Evolutionary conservation across 2,329 filamentous ascomycete genomes (phyloP), one percentile per base, ranked within the genome.

Genomic region (Botrytis tulipae): DNA sequence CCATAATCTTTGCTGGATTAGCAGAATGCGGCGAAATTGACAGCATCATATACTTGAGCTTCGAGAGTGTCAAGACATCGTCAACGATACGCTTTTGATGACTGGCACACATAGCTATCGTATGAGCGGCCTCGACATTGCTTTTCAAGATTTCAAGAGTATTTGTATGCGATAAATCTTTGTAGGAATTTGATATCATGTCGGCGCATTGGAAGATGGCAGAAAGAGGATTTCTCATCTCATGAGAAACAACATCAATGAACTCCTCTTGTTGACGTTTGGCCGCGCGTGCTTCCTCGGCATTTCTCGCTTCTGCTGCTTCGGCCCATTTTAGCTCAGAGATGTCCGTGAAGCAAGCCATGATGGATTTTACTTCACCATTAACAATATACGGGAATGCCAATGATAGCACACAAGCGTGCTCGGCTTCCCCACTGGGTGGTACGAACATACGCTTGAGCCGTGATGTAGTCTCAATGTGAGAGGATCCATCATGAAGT

Each of bases 11-110:
- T 9, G 67, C 70, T 0, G 92, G 91, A 77, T 92, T 88, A 2
- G 90, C 88, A 20, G 90, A 90, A 32, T 91, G 88, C 1, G 92
- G 92, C 0, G 91, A 91, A 10, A 95, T 90, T 4, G 91, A 86
- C 20, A 95, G 83, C 80, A 94, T 87, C 57, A 91, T 90, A 4
- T 91, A 92, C 79, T 95, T 92, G 44, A 95, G 86, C 80, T 95
- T 93, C 5, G 90, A 92, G 78, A 93, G 86, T 16, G 90, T 93
- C 57, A 93, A 83, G 40, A 93, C 90, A 78, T 93, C 91, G 78
- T 93, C 91, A n/a, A 93, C 90, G 62, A 93, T 93, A 14, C 90
- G 85, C 82, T 94, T 94, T 80, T 95, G 93, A 81, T 95, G 92
- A 77, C 93, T 90, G 1, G 92, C 91, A 77, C 93, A 95, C 16